Conservation (phyloP, 140 eudicot genomes). For the Ambrosia hybrid region DNA sequence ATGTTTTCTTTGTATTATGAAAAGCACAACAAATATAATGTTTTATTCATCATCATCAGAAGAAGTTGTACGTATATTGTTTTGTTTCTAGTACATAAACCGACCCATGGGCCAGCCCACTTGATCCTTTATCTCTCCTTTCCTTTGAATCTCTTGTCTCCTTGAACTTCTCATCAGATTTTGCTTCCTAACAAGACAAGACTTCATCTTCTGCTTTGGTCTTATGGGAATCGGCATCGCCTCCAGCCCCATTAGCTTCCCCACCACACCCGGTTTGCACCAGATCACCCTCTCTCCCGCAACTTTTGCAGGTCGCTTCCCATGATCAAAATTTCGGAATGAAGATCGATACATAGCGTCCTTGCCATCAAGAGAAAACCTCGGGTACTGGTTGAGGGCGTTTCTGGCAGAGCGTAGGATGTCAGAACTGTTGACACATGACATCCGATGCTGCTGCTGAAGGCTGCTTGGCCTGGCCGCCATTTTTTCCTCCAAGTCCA, state of each 20-base stretch:
- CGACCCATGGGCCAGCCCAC: constrained; percentile 22
- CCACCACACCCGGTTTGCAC: constrained; percentile 93
- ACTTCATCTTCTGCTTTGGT: constrained; percentile 25
- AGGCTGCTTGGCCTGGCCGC: constrained; percentile 30
- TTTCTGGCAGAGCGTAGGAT: constrained; percentile 82
- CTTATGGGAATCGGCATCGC: constrained; percentile 72
- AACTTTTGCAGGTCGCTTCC: constrained; percentile 26
- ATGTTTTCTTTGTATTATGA: too few relatives aligned
- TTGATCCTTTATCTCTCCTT: neutral
- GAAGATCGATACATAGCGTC: constrained; percentile 92
- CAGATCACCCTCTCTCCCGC: constrained; percentile 91
- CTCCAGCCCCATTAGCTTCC: constrained; percentile 64
- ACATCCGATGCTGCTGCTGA: constrained; percentile 57
- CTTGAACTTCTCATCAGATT: constrained; percentile 40
- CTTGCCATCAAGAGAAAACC: constrained; percentile 14
- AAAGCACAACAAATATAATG: too few relatives aligned
- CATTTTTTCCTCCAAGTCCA: constrained; percentile 36
- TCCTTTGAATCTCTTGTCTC: constrained; percentile 33
- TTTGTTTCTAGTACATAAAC: neutral
- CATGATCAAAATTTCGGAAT: constrained; percentile 23
- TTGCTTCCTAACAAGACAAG: constrained; percentile 39
- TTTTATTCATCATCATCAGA: too few relatives aligned
- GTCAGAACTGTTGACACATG: constrained; percentile 90
- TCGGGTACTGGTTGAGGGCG: constrained; percentile 43
- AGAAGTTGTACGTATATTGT: too few relatives aligned